Base-by-base conservation (phyloP, 495 filamentous ascomycete species). In the Poronia punctata region DNA sequence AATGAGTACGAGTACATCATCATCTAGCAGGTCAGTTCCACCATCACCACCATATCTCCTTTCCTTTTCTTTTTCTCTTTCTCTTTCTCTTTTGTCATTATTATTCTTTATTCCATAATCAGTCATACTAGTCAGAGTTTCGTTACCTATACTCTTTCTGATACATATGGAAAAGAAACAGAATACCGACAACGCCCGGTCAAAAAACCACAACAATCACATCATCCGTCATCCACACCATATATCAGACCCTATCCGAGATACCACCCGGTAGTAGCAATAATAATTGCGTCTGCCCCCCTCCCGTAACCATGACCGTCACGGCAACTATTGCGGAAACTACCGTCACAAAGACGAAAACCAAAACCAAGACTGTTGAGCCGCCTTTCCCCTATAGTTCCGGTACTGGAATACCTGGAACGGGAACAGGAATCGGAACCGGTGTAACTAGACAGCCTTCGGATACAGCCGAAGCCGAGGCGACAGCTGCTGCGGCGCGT, bases 341-440 rank as follows among this genome's bases (percentile, higher is more conserved):
- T 10, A 60, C 56, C 4, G 41, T 62, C 15, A 53, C 53, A 34
- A 51, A 55, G 17, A 61, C 56, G n/a, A 50, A 59, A 3, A 48
- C 39, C 3, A 19, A 42, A 16, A 58, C 54, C 12, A 50, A 38
- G 35, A 57, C 51, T 5, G 48, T 54, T 11, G 39, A 58, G 35
- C 52, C 54, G 20, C 49, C 52, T 9, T 50, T 43, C 35, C 45
- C 51, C 7, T 50, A 34, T 18, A 36, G 28, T 6, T 55, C 52
- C 43, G 12, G 39, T 9, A 48, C 40, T 17, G 44, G 50, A 5
- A 46, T 50, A 8, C 2, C 15, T 26, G 41, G 41, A 10, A 32
- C 35, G 14, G 24, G n/a, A n/a, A 27, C 36, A 14, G 35, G 44
- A 11, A 6, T 30, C 10, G 38, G 42, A 3, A 42, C 33, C n/a